phyloP scores from a whole-genome alignment of 768 basidiomycete species.

The Dentipellis sp. region DNA sequence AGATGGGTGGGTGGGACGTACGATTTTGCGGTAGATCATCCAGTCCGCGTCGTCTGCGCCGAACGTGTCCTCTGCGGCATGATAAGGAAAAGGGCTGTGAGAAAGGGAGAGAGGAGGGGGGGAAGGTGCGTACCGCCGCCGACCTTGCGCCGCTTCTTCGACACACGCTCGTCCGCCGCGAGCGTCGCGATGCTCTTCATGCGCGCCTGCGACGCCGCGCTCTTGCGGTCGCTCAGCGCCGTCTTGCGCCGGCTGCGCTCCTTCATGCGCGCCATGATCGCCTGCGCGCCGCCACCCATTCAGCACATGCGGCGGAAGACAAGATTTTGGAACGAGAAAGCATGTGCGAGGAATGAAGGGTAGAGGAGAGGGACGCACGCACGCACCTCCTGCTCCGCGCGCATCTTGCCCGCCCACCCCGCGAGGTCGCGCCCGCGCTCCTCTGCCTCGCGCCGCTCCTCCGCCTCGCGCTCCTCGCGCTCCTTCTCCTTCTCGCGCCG shows the following conservation, averaged over 20 bases:
- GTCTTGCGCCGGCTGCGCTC: conserved; percentile 72
- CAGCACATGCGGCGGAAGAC: not conserved
- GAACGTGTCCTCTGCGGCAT: conserved; percentile 75
- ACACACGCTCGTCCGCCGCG: conserved; percentile 76
- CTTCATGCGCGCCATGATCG: conserved; percentile 76
- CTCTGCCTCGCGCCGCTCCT: conserved; percentile 59
- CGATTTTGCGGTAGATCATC: conserved; percentile 96
- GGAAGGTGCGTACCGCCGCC: conserved; percentile 50
- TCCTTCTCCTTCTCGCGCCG: conserved; percentile 86
- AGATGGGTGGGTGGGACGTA: conserved; percentile 25
- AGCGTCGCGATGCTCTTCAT: conserved; percentile 95
- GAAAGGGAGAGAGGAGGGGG: not conserved
- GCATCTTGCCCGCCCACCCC: conserved; percentile 67
- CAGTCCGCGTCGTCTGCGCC: conserved; percentile 94
- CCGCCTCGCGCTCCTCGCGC: conserved; percentile 53
- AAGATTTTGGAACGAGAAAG: not conserved
- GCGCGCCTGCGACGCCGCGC: conserved; percentile 84
- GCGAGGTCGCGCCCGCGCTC: conserved; percentile 62
- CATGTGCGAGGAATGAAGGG: no score
- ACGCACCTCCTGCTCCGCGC: conserved; percentile 74
- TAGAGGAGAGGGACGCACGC: not conserved
- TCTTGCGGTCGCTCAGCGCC: conserved; percentile 85
- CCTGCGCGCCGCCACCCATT: conserved; percentile 28
- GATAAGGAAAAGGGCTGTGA: not conserved
- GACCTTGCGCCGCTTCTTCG: conserved; percentile 80